Evolutionary conservation across 306 rosid species (phyloP).

Genomic region (Fragaria vesca): DNA sequence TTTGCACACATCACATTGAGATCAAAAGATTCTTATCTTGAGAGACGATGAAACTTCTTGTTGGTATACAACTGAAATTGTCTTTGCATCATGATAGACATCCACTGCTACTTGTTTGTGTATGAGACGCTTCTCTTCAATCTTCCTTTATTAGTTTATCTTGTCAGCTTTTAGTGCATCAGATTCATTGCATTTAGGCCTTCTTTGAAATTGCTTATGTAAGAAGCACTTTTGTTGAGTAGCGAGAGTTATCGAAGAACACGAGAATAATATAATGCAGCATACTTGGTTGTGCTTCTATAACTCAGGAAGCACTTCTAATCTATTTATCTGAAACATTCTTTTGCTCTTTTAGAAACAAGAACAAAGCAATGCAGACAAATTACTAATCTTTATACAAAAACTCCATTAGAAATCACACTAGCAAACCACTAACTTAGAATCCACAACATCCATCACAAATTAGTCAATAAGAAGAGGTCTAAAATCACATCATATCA

Average conservation of each 20-base stretch:
- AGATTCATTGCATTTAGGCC: background rate
- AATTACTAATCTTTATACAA: constrained; percentile 30
- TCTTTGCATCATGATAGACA: background rate
- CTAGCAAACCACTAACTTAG: constrained; percentile 12
- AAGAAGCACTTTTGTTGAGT: background rate
- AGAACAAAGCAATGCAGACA: constrained; percentile 6
- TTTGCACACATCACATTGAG: constrained; percentile 4
- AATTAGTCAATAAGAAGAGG: constrained; percentile 38
- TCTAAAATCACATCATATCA: constrained; percentile 32
- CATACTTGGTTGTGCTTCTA: background rate
- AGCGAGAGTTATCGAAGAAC: background rate
- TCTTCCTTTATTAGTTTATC: background rate
- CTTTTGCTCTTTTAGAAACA: background rate
- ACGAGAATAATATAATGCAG: background rate
- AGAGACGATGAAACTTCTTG: constrained; percentile 1
- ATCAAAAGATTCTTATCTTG: constrained; percentile 9
- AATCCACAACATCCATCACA: constrained; percentile 43
- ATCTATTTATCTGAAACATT: background rate
- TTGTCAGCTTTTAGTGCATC: background rate
- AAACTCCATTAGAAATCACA: constrained; percentile 39
- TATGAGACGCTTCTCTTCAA: background rate
- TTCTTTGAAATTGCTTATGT: background rate
- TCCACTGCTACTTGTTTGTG: constrained; percentile 2
- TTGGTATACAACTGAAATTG: constrained; percentile 5
- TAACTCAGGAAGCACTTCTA: background rate